Evolutionary conservation across 2,329 filamentous ascomycete species (phyloP).

Genomic region (Corynespora cassiicola): DNA sequence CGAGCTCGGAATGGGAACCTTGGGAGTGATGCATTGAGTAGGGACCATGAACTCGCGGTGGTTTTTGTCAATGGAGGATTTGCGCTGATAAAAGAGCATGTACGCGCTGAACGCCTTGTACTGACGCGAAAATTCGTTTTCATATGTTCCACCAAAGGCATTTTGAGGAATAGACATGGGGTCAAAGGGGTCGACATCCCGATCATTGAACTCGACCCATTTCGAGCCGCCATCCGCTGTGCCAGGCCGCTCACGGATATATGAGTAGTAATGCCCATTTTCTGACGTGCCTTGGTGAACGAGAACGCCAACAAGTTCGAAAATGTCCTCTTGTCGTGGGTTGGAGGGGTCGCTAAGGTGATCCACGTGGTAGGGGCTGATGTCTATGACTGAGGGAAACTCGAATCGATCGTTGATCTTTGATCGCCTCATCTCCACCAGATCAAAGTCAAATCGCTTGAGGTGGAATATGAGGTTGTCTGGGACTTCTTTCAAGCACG

Average conservation of each 20-base stretch:
- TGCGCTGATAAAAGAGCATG: conserved; percentile 95
- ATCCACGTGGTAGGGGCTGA: conserved; percentile 89
- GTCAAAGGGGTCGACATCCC: conserved; percentile 79
- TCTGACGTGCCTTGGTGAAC: conserved; percentile 93
- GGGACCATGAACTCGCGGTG: conserved; percentile 47
- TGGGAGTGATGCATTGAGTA: conserved; percentile 50
- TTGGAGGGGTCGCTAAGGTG: conserved; percentile 71
- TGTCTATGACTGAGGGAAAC: conserved; percentile 83
- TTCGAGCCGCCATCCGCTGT: conserved; percentile 53
- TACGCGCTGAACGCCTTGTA: conserved; percentile 73
- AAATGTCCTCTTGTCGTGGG: conserved; percentile 71
- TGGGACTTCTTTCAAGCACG: conserved; percentile 89
- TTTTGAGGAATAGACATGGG: conserved; percentile 73
- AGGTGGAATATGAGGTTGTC: conserved; percentile 96
- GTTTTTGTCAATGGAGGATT: conserved; percentile 64
- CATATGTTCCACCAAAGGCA: conserved; percentile 66
- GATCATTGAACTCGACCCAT: conserved; percentile 96
- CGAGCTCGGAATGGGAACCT: conserved; percentile 52
- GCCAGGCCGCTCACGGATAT: conserved; percentile 79
- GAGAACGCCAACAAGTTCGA: conserved; percentile 92
- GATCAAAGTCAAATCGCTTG: conserved; percentile 84
- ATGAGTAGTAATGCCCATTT: conserved; percentile 97
- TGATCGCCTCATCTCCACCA: conserved; percentile 76
- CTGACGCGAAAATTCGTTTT: conserved; percentile 34
- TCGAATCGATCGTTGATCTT: conserved; percentile 97